A percentile compares a stretch with the other conserved stretches of the same genome.
Conservation (phyloP, 1,284 basidiomycete species). For the Cryptococcus deneoformans region DNA sequence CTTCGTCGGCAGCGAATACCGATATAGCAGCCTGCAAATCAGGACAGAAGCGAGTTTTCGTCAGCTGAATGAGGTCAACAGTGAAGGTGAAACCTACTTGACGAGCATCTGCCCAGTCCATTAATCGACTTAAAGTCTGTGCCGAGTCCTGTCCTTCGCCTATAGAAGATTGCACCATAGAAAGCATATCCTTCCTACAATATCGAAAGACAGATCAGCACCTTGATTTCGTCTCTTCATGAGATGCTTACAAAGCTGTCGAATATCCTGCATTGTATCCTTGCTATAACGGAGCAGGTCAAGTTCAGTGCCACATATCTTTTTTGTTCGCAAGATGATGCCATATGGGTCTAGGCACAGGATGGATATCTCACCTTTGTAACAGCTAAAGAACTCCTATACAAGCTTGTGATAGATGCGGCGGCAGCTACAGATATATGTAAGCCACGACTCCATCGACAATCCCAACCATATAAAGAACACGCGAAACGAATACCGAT, state of each 20-base stretch:
- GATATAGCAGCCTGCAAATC: slow-evolving; percentile 35
- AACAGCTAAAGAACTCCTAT: slow-evolving; percentile 46
- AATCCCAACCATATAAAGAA: not conserved
- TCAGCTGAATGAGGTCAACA: not conserved
- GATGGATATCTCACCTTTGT: slow-evolving; percentile 38
- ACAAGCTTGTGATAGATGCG: slow-evolving; percentile 49
- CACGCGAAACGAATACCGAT: not conserved
- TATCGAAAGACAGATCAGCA: slow-evolving; percentile 5
- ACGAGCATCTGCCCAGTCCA: slow-evolving; percentile 52
- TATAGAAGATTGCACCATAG: slow-evolving; percentile 44
- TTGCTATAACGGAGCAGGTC: slow-evolving; percentile 30
- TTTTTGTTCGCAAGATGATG: not conserved
- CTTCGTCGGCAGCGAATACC: slow-evolving; percentile 41
- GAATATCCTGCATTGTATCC: slow-evolving; percentile 50
- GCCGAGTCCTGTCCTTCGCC: slow-evolving; percentile 41
- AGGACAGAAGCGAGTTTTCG: too few species aligned
- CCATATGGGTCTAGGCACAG: not conserved
- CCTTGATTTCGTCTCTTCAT: not conserved
- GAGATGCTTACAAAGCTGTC: slow-evolving; percentile 42
- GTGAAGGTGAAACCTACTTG: slow-evolving; percentile 30
- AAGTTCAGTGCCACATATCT: not conserved
- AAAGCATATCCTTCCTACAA: slow-evolving; percentile 40
- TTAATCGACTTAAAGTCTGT: slow-evolving; percentile 44
- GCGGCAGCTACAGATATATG: slow-evolving; percentile 38
- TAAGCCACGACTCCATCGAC: not conserved